Percentiles rank a stretch among this genome's conserved stretches.
These are phyloP conservation scores for Microthyrium microscopicum DNA, from an alignment of 2,329 filamentous ascomycete species.

Conservation along the genomic window DNA sequence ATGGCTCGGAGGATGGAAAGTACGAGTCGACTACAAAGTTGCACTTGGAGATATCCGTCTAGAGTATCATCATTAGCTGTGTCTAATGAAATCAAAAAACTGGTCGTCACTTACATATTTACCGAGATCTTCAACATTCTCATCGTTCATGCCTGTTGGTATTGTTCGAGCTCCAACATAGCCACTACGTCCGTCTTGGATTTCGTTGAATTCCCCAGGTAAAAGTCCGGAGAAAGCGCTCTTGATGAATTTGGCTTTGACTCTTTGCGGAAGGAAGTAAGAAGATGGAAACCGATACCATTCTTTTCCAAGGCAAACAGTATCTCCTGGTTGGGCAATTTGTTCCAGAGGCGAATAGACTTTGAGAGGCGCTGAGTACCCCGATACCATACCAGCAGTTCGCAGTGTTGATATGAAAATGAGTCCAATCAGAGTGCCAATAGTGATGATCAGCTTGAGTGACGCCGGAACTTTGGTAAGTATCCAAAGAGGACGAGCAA, in stretches of 20 bases:
- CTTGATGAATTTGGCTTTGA: slow-evolving; percentile 76
- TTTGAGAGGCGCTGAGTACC: slow-evolving; percentile 64
- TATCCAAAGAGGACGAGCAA: too few relatives aligned
- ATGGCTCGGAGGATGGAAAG: slow-evolving; percentile 43
- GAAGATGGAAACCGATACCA: slow-evolving; percentile 97
- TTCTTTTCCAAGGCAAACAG: slow-evolving; percentile 83
- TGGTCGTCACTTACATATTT: slow-evolving; percentile 53
- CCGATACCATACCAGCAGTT: slow-evolving; percentile 59
- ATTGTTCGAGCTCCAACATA: slow-evolving; percentile 74
- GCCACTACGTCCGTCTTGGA: slow-evolving; percentile 48
- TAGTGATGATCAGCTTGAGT: slow-evolving; percentile 51
- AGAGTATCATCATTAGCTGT: slow-evolving; percentile 10
- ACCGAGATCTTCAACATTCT: slow-evolving; percentile 66
- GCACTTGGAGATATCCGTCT: slow-evolving; percentile 56
- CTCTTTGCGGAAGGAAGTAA: slow-evolving; percentile 70
- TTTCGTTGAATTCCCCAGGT: slow-evolving; percentile 78
- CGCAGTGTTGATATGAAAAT: slow-evolving; percentile 53
- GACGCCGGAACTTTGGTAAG: slow-evolving; percentile 56
- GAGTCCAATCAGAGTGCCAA: slow-evolving; percentile 44
- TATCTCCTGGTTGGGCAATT: slow-evolving; percentile 44
- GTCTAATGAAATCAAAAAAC: background rate
- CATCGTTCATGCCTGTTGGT: slow-evolving; percentile 77
- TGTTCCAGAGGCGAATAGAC: slow-evolving; percentile 52
- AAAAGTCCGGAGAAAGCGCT: slow-evolving; percentile 80
- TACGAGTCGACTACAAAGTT: slow-evolving; percentile 78